Conservation (phyloP, 768 basidiomycete genomes). For the Tylopilus balloui region DNA sequence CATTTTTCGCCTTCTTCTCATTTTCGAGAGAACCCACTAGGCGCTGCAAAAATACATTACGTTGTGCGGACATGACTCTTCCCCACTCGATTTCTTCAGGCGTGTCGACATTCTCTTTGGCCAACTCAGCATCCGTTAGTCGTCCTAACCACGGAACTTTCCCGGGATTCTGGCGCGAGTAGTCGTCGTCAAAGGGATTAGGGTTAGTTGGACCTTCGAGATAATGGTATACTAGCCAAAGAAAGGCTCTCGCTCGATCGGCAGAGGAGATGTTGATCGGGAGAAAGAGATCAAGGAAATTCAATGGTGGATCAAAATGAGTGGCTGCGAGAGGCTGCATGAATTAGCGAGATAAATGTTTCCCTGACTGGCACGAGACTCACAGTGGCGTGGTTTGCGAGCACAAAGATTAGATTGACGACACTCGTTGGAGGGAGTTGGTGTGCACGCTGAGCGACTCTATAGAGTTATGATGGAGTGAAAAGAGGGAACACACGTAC, state of each 20-base stretch:
- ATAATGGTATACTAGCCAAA: conserved; percentile 83
- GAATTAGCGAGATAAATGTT: conserved; percentile 8
- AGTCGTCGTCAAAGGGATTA: conserved; percentile 77
- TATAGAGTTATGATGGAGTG: conserved; percentile 5
- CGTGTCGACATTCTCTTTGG: conserved; percentile 73
- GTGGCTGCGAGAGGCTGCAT: conserved; percentile 52
- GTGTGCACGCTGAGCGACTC: conserved; percentile 44
- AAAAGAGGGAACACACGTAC: conserved; percentile 39
- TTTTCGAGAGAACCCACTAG: conserved; percentile 54
- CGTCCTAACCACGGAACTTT: conserved; percentile 61
- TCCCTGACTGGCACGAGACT: conserved; percentile 24
- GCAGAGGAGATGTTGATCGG: conserved; percentile 67
- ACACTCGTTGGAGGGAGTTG: conserved; percentile 77
- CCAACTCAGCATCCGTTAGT: conserved; percentile 51
- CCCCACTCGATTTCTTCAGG: conserved; percentile 77
- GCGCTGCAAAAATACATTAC: conserved; percentile 67
- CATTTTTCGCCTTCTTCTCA: conserved; percentile 46
- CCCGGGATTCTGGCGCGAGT: conserved; percentile 50
- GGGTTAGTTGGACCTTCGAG: conserved; percentile 57
- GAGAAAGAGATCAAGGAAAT: conserved; percentile 82
- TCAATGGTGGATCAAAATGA: conserved; percentile 71
- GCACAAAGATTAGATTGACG: conserved; percentile 80
- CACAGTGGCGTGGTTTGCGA: conserved; percentile 75
- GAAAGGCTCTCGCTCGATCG: conserved; percentile 73
- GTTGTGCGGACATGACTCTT: conserved; percentile 61